Percentiles rank a stretch among this genome's conserved stretches.
These are phyloP conservation scores for Cladobotryum mycophilum DNA, from an alignment of 2,329 filamentous ascomycete species.

Conservation along the genomic window DNA sequence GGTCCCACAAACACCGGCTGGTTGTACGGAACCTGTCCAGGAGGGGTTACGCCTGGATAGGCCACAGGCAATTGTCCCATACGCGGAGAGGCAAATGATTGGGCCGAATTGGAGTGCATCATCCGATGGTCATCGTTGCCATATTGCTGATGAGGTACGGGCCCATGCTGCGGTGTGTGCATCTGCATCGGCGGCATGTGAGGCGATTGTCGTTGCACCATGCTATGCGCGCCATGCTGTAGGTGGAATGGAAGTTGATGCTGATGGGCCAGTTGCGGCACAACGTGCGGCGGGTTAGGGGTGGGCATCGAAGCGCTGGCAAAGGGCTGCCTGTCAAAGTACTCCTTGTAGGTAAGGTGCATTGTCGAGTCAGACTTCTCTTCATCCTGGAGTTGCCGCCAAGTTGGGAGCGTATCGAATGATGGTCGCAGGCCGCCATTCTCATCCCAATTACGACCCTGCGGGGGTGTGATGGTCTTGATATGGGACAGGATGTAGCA, in stretches of 20 bases:
- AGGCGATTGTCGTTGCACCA: constrained; percentile 62
- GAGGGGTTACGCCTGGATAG: constrained; percentile 63
- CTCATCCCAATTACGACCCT: constrained; percentile 58
- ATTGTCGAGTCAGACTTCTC: constrained; percentile 63
- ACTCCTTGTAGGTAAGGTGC: constrained; percentile 64
- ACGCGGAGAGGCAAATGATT: constrained; percentile 80
- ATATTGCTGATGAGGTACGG: constrained; percentile 58
- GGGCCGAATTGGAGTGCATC: constrained; percentile 77
- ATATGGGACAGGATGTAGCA: constrained; percentile 49
- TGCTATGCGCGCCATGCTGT: constrained; percentile 63
- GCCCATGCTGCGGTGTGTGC: constrained; percentile 65
- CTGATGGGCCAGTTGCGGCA: constrained; percentile 70
- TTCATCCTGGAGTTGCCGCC: constrained; percentile 66
- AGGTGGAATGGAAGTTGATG: constrained; percentile 80
- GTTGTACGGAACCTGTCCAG: constrained; percentile 63
- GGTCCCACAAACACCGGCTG: constrained; percentile 69
- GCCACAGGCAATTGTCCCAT: constrained; percentile 63
- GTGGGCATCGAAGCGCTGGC: constrained; percentile 55
- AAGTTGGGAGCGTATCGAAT: constrained; percentile 78
- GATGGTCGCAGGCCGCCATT: constrained; percentile 81
- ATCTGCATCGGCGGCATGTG: constrained; percentile 74
- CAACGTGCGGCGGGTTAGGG: constrained; percentile 61
- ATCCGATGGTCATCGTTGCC: constrained; percentile 82
- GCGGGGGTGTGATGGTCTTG: constrained; percentile 46
- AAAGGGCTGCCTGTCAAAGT: constrained; percentile 65